Conservation (phyloP, 495 filamentous ascomycete genomes). For the Choiromyces venosus region DNA sequence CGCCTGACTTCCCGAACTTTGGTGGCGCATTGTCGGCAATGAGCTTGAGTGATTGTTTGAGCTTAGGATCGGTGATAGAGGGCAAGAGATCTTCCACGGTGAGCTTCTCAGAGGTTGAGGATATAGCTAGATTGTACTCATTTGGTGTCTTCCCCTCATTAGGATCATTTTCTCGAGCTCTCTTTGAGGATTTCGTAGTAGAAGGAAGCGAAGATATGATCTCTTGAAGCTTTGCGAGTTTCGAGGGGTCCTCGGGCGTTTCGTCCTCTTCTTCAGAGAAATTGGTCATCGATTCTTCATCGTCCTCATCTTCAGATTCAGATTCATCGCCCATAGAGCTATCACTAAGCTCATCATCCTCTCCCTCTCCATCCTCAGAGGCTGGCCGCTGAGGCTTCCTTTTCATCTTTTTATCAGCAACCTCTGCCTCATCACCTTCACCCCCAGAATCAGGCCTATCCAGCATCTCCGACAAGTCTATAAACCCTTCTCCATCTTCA, state of each 20-base stretch:
- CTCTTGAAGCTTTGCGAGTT: conserved; percentile 60
- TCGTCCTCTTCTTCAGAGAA: conserved; percentile 55
- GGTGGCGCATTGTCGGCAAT: conserved; percentile 49
- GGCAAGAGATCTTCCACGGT: conserved; percentile 73
- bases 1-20: conserved; percentile 52
- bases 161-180: conserved; percentile 41
- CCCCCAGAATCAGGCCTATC: conserved; percentile 30
- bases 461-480: conserved; percentile 35
- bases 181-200: conserved; percentile 23
- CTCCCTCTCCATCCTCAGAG: conserved; percentile 58
- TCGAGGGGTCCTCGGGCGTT: conserved; percentile 55
- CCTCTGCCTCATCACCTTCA: conserved; percentile 8
- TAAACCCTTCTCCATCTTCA: conserved; percentile 41
- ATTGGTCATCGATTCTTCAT: conserved; percentile 50
- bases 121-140: conserved; percentile 40
- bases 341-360: conserved; percentile 43
- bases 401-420: conserved; percentile 2
- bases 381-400: conserved; percentile 32
- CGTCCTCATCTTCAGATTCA: conserved; percentile 47
- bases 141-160: conserved; percentile 39
- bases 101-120: conserved; percentile 57
- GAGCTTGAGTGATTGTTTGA: conserved; percentile 75
- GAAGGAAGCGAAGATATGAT: conserved; percentile 62
- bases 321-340: conserved; percentile 44
- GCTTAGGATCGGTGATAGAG: conserved; percentile 64